Base-by-base conservation (phyloP, 2,329 filamentous ascomycete genomes). In the Colletotrichum musicola region DNA sequence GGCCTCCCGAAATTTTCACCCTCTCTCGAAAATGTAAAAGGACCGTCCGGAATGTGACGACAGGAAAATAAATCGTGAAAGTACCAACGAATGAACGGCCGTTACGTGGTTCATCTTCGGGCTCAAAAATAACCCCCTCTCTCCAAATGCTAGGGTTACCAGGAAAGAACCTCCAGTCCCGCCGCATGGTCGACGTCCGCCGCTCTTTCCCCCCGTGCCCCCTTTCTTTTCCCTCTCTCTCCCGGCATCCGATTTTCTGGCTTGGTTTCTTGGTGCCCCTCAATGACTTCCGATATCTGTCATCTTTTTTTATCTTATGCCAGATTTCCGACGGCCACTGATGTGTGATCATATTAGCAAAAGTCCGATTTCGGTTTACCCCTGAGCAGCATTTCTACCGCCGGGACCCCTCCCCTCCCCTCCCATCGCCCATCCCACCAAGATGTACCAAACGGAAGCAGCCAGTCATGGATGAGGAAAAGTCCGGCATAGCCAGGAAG, bases 101-200 rank as follows among this genome's bases (percentile, higher is more conserved):
- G 51, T 69, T 68, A 62, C 62, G 67, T 69, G 67, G 67, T 66
- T 68, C 54, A 69, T 68, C 56, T 35, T 69, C 51, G 67, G 55
- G 27, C 3, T n/a, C 16, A 47, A 47, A 47, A 59, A 62, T 55
- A 64, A 51, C 4, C 14, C 57, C 44, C 55, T 10, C 30, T 35
- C 22, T 35, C 55, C 46, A 54, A 62, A 49, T 20, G 64, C 50
- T 51, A 55, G 59, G 59, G 50, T 63, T 56, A 51, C 49, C 50
- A 56, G 64, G 51, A 67, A 69, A 53, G 16, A 13, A 58, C 67
- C 63, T 66, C 56, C 50, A 62, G 42, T 62, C 67, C 67, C 56
- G 30, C 30, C 30, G 62, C 68, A 49, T 46, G 44, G 54, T 51
- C 46, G 35, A 38, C 54, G 22, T 46, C 38, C 27, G 20, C 63